Percentiles rank a stretch among this genome's conserved stretches.
Conservation (phyloP, 2,329 filamentous ascomycete species). For the Escovopsis sp. region DNA sequence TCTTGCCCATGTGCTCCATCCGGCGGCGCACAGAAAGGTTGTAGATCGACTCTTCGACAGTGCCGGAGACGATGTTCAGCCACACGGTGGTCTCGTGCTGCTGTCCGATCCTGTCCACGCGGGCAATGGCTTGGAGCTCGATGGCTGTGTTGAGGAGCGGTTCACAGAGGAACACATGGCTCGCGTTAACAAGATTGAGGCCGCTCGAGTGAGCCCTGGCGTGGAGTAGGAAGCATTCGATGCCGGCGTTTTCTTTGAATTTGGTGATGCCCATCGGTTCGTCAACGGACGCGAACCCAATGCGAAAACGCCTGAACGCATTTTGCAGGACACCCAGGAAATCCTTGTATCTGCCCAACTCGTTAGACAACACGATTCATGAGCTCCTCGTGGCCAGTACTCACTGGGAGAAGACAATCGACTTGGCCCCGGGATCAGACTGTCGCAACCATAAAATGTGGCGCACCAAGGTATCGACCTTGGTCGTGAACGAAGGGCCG, state of each 20-base stretch:
- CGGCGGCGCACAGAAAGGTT: conserved; percentile 68
- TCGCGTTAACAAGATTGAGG: conserved; percentile 83
- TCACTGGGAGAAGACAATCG: conserved; percentile 81
- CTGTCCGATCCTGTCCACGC: conserved; percentile 91
- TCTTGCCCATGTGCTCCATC: conserved; percentile 54
- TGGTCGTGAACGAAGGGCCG: conserved; percentile 67
- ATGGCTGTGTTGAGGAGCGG: conserved; percentile 86
- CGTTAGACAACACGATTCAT: conserved; percentile 1
- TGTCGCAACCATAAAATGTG: conserved; percentile 78
- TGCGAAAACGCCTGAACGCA: conserved; percentile 57
- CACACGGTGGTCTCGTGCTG: conserved; percentile 79
- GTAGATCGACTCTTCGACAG: conserved; percentile 86
- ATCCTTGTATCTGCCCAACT: conserved; percentile 41
- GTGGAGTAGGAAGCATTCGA: conserved; percentile 80
- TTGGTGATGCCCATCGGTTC: conserved; percentile 51
- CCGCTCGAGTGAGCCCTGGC: conserved; percentile 80
- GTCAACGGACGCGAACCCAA: conserved; percentile 59
- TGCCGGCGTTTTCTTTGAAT: conserved; percentile 60
- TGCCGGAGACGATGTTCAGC: conserved; percentile 84
- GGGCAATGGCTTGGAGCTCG: conserved; percentile 86
- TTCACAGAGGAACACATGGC: conserved; percentile 87
- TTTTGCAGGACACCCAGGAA: conserved; percentile 61
- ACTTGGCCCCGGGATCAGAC: conserved; percentile 75
- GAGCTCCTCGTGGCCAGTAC: conserved; percentile 5
- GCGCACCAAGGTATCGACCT: conserved; percentile 69